phyloP scores from a whole-genome alignment of 1,284 basidiomycete species.

The Tilletia horrida region DNA sequence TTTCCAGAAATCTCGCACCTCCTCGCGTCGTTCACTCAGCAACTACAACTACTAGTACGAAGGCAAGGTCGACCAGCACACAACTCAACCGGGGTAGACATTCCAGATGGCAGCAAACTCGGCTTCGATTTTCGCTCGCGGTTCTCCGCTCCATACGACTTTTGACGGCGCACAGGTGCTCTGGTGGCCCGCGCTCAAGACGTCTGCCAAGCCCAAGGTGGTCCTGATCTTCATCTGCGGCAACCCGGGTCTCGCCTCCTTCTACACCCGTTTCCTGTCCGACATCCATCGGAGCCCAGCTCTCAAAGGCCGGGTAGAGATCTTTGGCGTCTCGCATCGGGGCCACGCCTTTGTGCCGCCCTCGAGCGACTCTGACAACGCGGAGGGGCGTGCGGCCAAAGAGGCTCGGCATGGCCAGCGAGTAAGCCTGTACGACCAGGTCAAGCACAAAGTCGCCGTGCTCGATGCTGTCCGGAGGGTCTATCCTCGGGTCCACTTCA shows the following conservation, averaged over 20 bases:
- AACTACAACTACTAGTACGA: not conserved
- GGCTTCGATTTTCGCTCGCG: not conserved
- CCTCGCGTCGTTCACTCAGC: not conserved
- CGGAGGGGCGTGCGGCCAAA: constrained; percentile 8
- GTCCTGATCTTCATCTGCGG: constrained; percentile 44
- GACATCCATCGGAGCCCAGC: constrained; percentile 14
- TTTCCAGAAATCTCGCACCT: not conserved
- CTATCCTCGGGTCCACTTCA: constrained; percentile 21
- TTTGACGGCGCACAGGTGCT: constrained; percentile 34
- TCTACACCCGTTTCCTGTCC: constrained; percentile 40
- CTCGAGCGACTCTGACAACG: constrained; percentile 25
- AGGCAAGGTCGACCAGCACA: not conserved
- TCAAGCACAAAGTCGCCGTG: constrained; percentile 36
- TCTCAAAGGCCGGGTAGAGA: constrained; percentile 30
- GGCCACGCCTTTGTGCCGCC: constrained; percentile 36
- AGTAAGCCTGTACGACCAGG: constrained; percentile 30
- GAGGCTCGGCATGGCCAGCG: constrained; percentile 12
- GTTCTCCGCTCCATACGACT: constrained; percentile 26
- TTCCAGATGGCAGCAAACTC: constrained; percentile 1
- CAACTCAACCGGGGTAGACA: not conserved
- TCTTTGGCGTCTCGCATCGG: constrained; percentile 36
- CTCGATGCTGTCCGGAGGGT: constrained; percentile 27
- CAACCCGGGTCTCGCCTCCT: constrained; percentile 39
- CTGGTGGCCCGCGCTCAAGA: constrained; percentile 29
- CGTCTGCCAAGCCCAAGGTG: constrained; percentile 23